Base-by-base conservation (phyloP, 2,329 filamentous ascomycete species). In the Hansfordia pulvinata region DNA sequence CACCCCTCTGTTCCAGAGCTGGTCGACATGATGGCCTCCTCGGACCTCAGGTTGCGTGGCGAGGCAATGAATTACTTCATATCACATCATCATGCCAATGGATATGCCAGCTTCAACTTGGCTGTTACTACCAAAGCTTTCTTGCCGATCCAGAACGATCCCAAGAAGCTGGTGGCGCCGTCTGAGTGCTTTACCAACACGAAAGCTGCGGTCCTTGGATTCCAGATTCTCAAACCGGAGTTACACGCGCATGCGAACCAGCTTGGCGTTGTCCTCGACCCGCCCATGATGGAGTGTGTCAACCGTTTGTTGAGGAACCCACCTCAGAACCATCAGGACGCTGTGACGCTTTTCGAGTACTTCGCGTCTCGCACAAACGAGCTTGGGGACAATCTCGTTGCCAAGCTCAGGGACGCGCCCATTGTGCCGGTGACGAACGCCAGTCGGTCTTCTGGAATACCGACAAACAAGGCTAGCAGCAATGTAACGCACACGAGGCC, bases 231-330 rank as follows among this genome's bases (percentile, higher is more conserved):
- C 18, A 67, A 71, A 33, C 66, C 58, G 25, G 81, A 90, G 35
- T 62, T 96, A n/a, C 76, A 81, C 33, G 56, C 67, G 8, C 83
- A 96, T 56, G 82, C 85, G 10, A 16, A 36, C 23, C 88, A 90
- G 54, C 85, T 98, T 41, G 86, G 85, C 1, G 85, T 98, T 5
- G 67, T 69, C n/a, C 56, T 68, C 28, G 76, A 98, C 47, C 90
- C 92, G 1, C 71, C 76, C 0, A 79, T 96, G 34, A 60, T 62
- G 2, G 70, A 77, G 15, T 93, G 85, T 43, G 69, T 92, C 9
- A 74, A 78, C 20, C 67, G 71, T 15, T 58, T 98, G 20, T 57
- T 88, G 16, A 64, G 67, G 17, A 69, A 66, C 3, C 85, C 86
- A 17, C 88, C 90, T 1, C 62, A 62, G 30, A 75, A 67, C 20